Base-by-base conservation (phyloP, 805 yeast genomes). In the Metschnikowia koreensis region DNA sequence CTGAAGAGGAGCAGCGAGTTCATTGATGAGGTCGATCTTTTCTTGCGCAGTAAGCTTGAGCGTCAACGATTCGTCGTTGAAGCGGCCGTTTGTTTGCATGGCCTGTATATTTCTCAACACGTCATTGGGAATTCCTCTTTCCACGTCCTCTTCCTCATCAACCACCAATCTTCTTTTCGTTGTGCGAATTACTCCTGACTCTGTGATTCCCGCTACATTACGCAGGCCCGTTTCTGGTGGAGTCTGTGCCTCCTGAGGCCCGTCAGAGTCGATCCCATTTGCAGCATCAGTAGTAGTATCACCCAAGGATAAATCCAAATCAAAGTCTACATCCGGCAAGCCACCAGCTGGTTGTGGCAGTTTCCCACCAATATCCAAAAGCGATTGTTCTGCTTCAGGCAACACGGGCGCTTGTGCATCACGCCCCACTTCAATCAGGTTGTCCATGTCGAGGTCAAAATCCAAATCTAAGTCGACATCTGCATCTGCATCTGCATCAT, bases 371-470 rank as follows among this genome's bases (percentile, higher is more conserved):
- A 58, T 48, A 42, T 55, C 59, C 41, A 55, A 38, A 22, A 59
- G 33, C 9, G 61, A 59, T 34, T 49, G 65, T 11, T 63, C 62
- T 16, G 59, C 59, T 17, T 56, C 59, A 9, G 55, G 51, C 34
- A 55, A 34, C 11, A 51, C 58, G 1, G 58, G 41, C 41, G 10
- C 12, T 9, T 56, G 55, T 1, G 61, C 70, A 47, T 73, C 76
- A 67, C 87, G 75, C 1, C 85, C 86, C 12, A 76, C 63, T 65
- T 83, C 88, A 38, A 82, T 72, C 6, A 85, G 80, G 42, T 65
- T 62, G 43, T 74, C 75, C 38, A 84, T 70, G 59, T 83, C 84
- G 42, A 84, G 71, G 28, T 80, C 84, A 50, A 82, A 68, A 50
- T 81, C 86, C 33, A 74, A 68, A 65, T 66, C 44, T 31, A 52